phyloP scores from a whole-genome alignment of 2,329 filamentous ascomycete species.

The Alternaria panax region DNA sequence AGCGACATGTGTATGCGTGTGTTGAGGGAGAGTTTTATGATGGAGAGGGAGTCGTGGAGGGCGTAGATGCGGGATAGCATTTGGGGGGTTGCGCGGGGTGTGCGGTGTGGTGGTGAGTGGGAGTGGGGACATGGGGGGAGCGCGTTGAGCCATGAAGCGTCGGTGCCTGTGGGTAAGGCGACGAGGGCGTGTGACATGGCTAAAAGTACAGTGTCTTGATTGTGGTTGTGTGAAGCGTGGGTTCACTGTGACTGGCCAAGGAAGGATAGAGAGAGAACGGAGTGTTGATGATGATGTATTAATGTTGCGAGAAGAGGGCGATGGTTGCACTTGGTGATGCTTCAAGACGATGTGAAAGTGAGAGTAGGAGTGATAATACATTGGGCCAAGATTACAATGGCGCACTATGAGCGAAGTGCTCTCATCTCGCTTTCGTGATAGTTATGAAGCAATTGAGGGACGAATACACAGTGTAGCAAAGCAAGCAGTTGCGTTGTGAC shows the following conservation, averaged over 20 bases:
- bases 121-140: neutral
- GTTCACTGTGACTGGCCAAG: neutral
- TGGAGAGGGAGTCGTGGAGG: neutral
- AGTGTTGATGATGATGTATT: neutral
- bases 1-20: neutral
- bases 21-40: neutral
- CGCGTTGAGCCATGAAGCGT: neutral
- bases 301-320: neutral
- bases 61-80: neutral
- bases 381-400: neutral
- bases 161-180: neutral
- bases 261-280: neutral
- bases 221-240: neutral
- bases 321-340: no score
- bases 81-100: neutral
- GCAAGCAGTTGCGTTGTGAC: neutral
- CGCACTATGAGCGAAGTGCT: neutral
- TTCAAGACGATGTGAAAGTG: neutral
- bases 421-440: neutral
- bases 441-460: neutral
- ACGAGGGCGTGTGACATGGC: neutral
- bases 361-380: neutral
- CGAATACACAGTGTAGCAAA: neutral
- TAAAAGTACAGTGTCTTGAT: neutral
- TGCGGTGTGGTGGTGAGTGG: neutral